These are phyloP conservation scores for Pseudocercospora eumusae DNA, from an alignment of 2,329 filamentous ascomycete genomes.

Conservation along the genomic window DNA sequence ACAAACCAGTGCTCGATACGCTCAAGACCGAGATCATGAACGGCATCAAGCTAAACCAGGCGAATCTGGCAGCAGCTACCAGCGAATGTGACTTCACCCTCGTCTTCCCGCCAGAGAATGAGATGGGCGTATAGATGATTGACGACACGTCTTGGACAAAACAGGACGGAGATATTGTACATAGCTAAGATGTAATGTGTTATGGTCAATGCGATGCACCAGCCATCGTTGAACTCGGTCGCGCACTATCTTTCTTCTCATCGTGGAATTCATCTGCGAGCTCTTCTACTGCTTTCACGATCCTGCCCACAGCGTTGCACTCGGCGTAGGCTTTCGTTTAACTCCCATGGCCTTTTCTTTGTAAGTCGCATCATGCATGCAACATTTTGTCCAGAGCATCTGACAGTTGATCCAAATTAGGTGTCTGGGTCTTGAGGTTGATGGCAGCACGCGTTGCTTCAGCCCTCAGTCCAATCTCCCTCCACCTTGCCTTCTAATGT, in stretches of 20 bases:
- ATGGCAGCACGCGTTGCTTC: constrained; percentile 51
- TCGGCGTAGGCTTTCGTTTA: constrained; percentile 31
- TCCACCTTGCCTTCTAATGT: constrained; percentile 45
- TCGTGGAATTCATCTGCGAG: constrained; percentile 8
- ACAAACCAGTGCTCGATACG: constrained; percentile 20
- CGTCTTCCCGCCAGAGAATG: constrained; percentile 26
- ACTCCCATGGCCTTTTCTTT: constrained; percentile 27
- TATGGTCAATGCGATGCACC: background rate
- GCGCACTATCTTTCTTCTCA: constrained; percentile 5
- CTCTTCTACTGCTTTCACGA: constrained; percentile 19
- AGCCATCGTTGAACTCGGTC: background rate
- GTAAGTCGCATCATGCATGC: constrained; percentile 27
- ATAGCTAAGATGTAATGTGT: background rate
- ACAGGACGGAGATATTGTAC: background rate
- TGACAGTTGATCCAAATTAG: constrained; percentile 28
- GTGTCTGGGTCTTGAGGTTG: constrained; percentile 45
- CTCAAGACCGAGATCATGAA: constrained; percentile 28
- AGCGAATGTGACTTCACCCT: constrained; percentile 29
- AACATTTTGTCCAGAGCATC: constrained; percentile 23
- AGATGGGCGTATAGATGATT: constrained; percentile 18
- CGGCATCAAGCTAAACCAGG: constrained; percentile 29
- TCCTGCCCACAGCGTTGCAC: constrained; percentile 28
- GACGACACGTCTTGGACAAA: background rate
- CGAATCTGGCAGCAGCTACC: constrained; percentile 24
- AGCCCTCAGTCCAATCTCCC: constrained; percentile 46